phyloP scores from a whole-genome alignment of 2,329 filamentous ascomycete genomes.

The Penicillium paneum region DNA sequence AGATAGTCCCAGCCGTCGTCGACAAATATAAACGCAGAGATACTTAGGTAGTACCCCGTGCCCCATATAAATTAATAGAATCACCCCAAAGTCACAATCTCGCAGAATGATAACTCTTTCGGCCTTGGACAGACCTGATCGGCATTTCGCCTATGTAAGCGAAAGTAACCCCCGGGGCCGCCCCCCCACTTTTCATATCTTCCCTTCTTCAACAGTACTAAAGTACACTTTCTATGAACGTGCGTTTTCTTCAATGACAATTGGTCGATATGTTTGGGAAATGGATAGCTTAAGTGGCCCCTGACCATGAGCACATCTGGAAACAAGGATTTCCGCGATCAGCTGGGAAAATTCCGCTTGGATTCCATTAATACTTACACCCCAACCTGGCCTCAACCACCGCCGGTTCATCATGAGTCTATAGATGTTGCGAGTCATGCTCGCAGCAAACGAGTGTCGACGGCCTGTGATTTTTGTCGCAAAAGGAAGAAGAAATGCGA shows the following conservation, averaged over 20 bases:
- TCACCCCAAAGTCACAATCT: background rate
- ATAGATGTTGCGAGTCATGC: conserved; percentile 12
- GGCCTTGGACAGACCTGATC: background rate
- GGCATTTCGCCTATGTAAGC: background rate
- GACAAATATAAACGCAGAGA: background rate
- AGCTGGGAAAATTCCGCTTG: conserved; percentile 35
- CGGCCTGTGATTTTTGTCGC: conserved; percentile 42
- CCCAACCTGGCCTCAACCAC: conserved; percentile 12
- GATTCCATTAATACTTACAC: conserved; percentile 18
- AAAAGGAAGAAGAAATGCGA: conserved; percentile 44
- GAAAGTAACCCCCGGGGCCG: background rate
- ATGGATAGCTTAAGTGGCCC: conserved; percentile 24
- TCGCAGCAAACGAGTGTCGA: conserved; percentile 39
- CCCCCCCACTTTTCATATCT: background rate
- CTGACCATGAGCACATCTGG: conserved; percentile 23
- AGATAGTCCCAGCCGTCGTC: background rate
- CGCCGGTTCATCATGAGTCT: conserved; percentile 9
- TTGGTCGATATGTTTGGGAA: conserved; percentile 10
- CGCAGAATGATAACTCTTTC: conserved; percentile 1
- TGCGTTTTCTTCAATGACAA: background rate
- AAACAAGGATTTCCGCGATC: conserved; percentile 34
- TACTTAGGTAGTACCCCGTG: background rate
- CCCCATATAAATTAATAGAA: background rate
- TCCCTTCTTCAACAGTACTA: background rate
- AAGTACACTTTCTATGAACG: background rate